A percentile compares a stretch with the other conserved stretches of the same genome.
Conservation (phyloP, 768 basidiomycete species). For the Termitomyces sp. region DNA sequence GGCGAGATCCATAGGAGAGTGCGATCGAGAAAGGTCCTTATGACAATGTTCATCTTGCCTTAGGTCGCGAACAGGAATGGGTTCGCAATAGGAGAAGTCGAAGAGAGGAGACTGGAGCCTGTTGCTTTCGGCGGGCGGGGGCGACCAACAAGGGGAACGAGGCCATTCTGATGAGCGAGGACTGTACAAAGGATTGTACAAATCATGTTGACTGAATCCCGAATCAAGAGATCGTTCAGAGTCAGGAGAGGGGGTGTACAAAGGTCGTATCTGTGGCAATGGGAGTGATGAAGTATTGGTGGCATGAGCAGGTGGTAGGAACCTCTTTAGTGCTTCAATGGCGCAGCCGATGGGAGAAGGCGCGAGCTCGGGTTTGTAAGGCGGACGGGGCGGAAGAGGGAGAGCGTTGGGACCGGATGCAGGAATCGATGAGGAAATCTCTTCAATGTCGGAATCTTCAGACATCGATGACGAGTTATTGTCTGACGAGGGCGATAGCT, state of each 20-base stretch:
- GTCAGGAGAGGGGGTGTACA: neutral
- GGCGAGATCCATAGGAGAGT: conserved; percentile 46
- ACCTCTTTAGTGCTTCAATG: conserved; percentile 27
- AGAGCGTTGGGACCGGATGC: conserved; percentile 21
- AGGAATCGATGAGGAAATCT: conserved; percentile 27
- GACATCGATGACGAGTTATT: conserved; percentile 28
- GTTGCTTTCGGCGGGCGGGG: neutral
- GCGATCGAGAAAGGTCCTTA: conserved; percentile 30
- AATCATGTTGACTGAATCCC: neutral
- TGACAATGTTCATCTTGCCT: neutral
- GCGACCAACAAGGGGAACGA: conserved; percentile 1
- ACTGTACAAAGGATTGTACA: conserved; percentile 4
- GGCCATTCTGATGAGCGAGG: conserved; percentile 11
- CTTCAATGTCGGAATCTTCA: conserved; percentile 55
- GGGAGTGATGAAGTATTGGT: conserved; percentile 2
- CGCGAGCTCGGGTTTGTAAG: conserved; percentile 1
- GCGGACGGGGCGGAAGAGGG: conserved; percentile 17
- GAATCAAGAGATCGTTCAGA: neutral
- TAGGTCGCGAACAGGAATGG: neutral
- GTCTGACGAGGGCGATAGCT: conserved; percentile 41
- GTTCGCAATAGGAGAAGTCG: neutral
- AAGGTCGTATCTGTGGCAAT: neutral
- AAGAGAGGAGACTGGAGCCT: neutral
- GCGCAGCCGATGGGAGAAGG: conserved; percentile 21
- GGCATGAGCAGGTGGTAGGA: conserved; percentile 26